Evolutionary conservation across 768 basidiomycete genomes (phyloP), one percentile per base, ranked within the genome.

Genomic region (Tylopilus balloui): DNA sequence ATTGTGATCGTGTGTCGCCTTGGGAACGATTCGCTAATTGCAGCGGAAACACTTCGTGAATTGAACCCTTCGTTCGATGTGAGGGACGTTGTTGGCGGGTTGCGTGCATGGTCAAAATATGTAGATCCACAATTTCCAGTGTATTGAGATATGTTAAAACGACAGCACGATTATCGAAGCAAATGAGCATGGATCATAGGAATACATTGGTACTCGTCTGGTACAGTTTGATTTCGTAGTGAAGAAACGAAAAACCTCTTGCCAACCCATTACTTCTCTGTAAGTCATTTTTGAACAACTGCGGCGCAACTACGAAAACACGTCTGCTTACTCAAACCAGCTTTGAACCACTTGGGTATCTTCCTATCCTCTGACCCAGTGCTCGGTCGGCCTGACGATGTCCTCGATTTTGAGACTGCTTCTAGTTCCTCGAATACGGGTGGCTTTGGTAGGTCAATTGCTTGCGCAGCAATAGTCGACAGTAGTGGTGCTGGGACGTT

Each of bases 1-100:
- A 40, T 63, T 15, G 82, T 82, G 51, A 70, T 96, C 15, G 67
- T 96, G 23, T 98, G 94, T 67, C 78, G 91, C 25, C 73, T 92
- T 19, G 94, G 95, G 5, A 98, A 97, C 60, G 95, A 97, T 65
- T 95, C 92, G 1, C 89, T 92, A 64, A 78, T 90, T 17, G 95
- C 93, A 25, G 92, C 83, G 0, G 73, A 81, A 29, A 71, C 68
- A 8, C 58, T 61, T 41, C 58, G 52, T 19, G 65, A 60, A 39
- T n/a, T 54, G 8, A 51, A 50, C 28, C 56, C 61, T 13, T 60
- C 44, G 3, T 51, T 62, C 6, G 57, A 70, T 29, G 71, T 88
- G 15, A 79, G 72, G 58, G 87, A 95, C 66, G 74, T 94, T 4
- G 71, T 88, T 8, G 93, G 94, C 19, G 94, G 94, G 1, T 69